Evolutionary conservation across 1,284 basidiomycete genomes (phyloP), one percentile per base, ranked within the genome.

Genomic region (Boletus holoroseus): DNA sequence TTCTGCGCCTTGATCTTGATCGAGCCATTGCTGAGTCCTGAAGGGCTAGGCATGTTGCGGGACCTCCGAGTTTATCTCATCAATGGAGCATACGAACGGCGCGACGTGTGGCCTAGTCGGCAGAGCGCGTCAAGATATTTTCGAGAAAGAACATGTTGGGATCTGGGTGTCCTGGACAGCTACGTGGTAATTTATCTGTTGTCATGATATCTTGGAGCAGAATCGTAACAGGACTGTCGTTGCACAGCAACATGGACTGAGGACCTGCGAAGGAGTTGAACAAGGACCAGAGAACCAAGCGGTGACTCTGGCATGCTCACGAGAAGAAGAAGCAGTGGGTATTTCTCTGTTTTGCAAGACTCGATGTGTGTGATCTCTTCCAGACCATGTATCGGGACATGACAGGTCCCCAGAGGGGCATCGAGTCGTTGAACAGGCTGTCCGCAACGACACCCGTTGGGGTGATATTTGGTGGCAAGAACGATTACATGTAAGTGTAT

Each of bases 1-100:
- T 81, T 81, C 58, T 57, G 59, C 2, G 73, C 74, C 5, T 55
- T 83, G 51, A 68, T 82, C 51, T 70, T 82, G 28, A 70, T 80
- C 35, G 80, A 82, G 56, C 81, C 80, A 3, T 70, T 82, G 66
- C 62, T 82, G 34, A 77, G 74, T 48, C 74, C 79, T 0, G 68
- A 64, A 3, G 79, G 76, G 6, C 59, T 69, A 2, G 58, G 71
- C 22, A 69, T 71, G 32, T 62, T 83, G 30, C 52, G 58, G 1
- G 56, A 62, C 4, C 67, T 83, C 7, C 69, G 74, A 16, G 51
- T 55, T 3, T 51, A 57, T 3, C 71, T 83, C 6, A 69, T 81
- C 16, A 63, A 64, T 24, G 58, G 68, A 8, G 78, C 81, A 0
- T 68, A 70, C 26, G 71, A 73, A 55, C 73, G 81, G 11, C 68